Conservation (phyloP, 1,284 basidiomycete genomes). For the Pterulicium gracile region DNA sequence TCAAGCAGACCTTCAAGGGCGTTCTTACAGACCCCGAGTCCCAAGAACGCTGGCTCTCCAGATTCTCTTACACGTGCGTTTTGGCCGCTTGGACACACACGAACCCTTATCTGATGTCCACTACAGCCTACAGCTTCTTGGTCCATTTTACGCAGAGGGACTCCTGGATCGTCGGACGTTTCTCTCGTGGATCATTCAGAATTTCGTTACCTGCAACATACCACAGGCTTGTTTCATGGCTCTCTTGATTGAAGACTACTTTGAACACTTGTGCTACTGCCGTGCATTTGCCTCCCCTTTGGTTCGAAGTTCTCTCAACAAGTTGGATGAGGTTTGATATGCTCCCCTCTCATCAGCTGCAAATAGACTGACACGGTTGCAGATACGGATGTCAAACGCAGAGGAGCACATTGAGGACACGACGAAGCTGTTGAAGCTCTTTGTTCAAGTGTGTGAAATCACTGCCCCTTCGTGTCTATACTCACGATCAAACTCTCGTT, state of each 20-base stretch:
- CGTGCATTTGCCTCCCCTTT: slow-evolving; percentile 58
- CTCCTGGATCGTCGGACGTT: slow-evolving; percentile 78
- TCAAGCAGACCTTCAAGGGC: slow-evolving; percentile 71
- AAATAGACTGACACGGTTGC: slow-evolving; percentile 6
- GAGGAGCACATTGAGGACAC: slow-evolving; percentile 46
- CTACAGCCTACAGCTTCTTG: slow-evolving; percentile 59
- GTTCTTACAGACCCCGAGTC: slow-evolving; percentile 61
- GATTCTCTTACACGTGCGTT: slow-evolving; percentile 72
- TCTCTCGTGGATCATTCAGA: slow-evolving; percentile 76
- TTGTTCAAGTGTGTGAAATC: slow-evolving; percentile 42
- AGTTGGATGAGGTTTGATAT: slow-evolving; percentile 54
- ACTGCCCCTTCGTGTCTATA: not conserved
- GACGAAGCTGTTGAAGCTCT: slow-evolving; percentile 38
- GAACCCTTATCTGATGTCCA: not conserved
- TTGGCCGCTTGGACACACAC: not conserved
- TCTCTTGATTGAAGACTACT: slow-evolving; percentile 70
- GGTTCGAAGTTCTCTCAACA: slow-evolving; percentile 53
- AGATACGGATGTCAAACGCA: slow-evolving; percentile 44
- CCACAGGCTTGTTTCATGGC: slow-evolving; percentile 80
- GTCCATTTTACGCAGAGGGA: slow-evolving; percentile 70
- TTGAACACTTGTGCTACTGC: slow-evolving; percentile 59
- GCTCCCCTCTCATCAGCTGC: not conserved
- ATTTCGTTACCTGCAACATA: slow-evolving; percentile 66
- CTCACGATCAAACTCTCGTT: not conserved
- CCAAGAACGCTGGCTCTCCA: slow-evolving; percentile 69